A percentile compares a stretch with the other conserved stretches of the same genome.
These are phyloP conservation scores for Pythium aquatile DNA, from an alignment of 352 stramenopile species.

Conservation along the genomic window DNA sequence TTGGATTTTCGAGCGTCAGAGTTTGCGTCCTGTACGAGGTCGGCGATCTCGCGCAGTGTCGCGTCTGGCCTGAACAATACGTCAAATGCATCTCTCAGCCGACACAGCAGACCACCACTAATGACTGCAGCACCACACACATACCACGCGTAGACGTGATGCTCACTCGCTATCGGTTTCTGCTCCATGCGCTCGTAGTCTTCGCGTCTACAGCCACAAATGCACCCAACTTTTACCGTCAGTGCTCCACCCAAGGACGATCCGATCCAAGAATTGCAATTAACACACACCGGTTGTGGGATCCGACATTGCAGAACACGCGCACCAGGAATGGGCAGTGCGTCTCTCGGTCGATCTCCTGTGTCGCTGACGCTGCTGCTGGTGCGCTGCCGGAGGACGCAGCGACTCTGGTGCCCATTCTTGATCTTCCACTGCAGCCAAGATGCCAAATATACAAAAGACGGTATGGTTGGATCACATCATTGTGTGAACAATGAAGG, in stretches of 20 bases:
- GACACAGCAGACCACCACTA: too few relatives aligned
- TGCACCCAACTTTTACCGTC: background rate
- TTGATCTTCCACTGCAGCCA: background rate
- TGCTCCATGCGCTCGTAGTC: constrained; percentile 56
- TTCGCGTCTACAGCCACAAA: constrained; percentile 39
- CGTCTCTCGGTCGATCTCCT: constrained; percentile 56
- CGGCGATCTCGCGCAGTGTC: constrained; percentile 65
- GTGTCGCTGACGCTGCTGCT: background rate
- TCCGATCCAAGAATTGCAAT: background rate
- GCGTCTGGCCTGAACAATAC: constrained; percentile 47
- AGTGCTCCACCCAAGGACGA: background rate
- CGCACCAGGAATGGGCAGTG: constrained; percentile 70
- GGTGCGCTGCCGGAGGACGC: background rate
- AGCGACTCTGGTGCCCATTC: background rate
- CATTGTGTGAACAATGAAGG: too few relatives aligned
- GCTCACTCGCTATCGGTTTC: constrained; percentile 51
- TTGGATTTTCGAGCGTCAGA: constrained; percentile 49
- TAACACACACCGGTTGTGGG: constrained; percentile 48
- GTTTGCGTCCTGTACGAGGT: constrained; percentile 70
- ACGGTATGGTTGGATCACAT: too few relatives aligned
- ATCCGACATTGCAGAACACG: constrained; percentile 58
- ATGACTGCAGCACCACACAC: background rate
- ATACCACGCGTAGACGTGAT: constrained; percentile 78
- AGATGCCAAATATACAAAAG: too few relatives aligned
- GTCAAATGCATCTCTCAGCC: too few relatives aligned